Percentiles rank a stretch among this genome's conserved stretches.
Evolutionary conservation across 371 early-diverging fungal species (phyloP).

Genomic region (Circinella umbellata): DNA sequence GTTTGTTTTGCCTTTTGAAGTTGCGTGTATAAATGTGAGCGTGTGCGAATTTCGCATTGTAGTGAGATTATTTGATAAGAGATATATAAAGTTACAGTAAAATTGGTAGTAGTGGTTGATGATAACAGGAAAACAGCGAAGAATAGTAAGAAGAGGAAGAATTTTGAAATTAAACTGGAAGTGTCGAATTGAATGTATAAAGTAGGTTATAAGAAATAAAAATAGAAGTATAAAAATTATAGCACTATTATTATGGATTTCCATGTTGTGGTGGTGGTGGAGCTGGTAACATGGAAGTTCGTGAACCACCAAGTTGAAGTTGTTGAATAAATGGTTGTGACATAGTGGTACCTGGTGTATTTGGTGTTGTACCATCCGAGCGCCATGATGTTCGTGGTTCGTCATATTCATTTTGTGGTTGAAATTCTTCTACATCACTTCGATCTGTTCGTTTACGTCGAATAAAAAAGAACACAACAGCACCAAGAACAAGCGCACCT

Average conservation of each 20-base stretch:
- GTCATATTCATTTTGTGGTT: conserved; percentile 20
- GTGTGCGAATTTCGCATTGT: background rate
- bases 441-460: conserved; percentile 16
- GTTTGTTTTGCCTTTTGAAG: too few relatives aligned
- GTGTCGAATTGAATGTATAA: too few relatives aligned
- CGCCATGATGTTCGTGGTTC: conserved; percentile 15
- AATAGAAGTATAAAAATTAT: too few relatives aligned
- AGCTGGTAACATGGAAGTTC: background rate
- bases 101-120: background rate
- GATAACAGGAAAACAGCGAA: background rate
- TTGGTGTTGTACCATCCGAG: conserved; percentile 6
- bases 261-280: background rate
- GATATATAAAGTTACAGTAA: background rate
- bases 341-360: conserved; percentile 9
- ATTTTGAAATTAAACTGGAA: background rate
- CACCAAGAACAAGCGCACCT: conserved; percentile 17
- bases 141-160: background rate
- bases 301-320: conserved; percentile 4
- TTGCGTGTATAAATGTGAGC: too few relatives aligned
- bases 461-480: conserved; percentile 24
- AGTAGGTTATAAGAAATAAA: too few relatives aligned
- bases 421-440: conserved; percentile 18
- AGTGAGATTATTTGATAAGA: background rate
- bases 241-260: too few relatives aligned
- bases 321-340: conserved; percentile 6